A percentile compares a stretch with the other conserved stretches of the same genome.
These are phyloP conservation scores for Sporothrix sp. DNA, from an alignment of 2,329 filamentous ascomycete species.

Conservation along the genomic window DNA sequence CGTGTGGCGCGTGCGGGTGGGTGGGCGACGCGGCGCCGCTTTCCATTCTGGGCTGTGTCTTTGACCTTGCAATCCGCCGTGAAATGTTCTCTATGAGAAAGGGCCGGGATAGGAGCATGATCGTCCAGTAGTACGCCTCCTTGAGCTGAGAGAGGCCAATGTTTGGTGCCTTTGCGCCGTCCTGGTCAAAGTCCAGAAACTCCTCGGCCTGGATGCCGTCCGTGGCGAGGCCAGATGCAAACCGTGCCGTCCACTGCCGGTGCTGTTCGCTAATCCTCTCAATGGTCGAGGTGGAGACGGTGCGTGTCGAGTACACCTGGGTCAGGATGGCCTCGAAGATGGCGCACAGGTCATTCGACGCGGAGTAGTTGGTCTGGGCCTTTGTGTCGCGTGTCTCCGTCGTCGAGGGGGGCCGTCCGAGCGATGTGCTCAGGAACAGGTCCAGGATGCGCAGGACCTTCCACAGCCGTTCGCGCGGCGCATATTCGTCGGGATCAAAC, in stretches of 20 bases:
- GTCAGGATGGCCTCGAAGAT: conserved; percentile 30
- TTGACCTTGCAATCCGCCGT: conserved; percentile 10
- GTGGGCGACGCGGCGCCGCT: background rate
- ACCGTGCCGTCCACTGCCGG: conserved; percentile 20
- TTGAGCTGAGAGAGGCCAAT: conserved; percentile 27
- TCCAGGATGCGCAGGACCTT: conserved; percentile 26
- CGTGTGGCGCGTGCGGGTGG: conserved; percentile 10
- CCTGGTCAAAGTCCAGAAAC: conserved; percentile 11
- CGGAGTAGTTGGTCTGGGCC: conserved; percentile 19
- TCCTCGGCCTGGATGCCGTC: conserved; percentile 17
- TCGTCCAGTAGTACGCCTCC: conserved; percentile 30
- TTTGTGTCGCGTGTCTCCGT: conserved; percentile 22
- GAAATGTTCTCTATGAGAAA: conserved; percentile 26
- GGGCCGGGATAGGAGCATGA: conserved; percentile 29
- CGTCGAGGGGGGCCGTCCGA: conserved; percentile 27
- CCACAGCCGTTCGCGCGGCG: conserved; percentile 25
- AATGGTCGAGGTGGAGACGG: conserved; percentile 21
- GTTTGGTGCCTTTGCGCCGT: conserved; percentile 19
- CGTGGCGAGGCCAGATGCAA: conserved; percentile 14
- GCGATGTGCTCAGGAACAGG: conserved; percentile 26
- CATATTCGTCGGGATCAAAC: conserved; percentile 21
- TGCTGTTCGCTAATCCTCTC: conserved; percentile 23
- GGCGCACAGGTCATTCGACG: conserved; percentile 25
- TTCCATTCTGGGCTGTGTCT: background rate
- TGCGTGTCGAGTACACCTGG: conserved; percentile 27